These are phyloP conservation scores for Phytophthora foliorum DNA, from an alignment of 352 stramenopile species.

Conservation along the genomic window DNA sequence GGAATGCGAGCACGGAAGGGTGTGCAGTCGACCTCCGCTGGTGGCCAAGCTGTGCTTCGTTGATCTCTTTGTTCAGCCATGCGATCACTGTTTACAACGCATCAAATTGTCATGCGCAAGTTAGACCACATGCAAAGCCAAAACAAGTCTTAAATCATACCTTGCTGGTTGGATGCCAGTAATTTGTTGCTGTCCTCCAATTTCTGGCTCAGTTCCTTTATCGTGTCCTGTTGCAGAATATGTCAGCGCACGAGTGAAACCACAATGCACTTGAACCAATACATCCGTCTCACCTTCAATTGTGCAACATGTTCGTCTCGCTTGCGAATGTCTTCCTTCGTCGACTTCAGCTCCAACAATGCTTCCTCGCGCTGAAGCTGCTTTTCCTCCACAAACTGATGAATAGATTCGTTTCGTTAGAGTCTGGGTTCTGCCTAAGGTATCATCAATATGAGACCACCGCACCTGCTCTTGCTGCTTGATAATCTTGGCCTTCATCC, in stretches of 20 bases:
- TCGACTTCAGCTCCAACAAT: conserved; percentile 65
- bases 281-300: conserved; percentile 53
- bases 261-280: neutral
- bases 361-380: conserved; percentile 78
- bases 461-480: conserved; percentile 88
- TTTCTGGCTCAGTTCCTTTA: conserved; percentile 84
- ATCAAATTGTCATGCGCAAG: neutral
- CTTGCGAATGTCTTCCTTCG: conserved; percentile 76
- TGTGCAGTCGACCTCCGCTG: conserved; percentile 71
- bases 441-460: neutral
- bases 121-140: conserved; percentile 1
- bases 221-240: conserved; percentile 49
- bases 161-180: conserved; percentile 91
- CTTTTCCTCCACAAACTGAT: conserved; percentile 80
- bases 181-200: conserved; percentile 92
- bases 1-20: conserved; percentile 77
- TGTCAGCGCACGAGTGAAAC: neutral
- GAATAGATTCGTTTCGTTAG: conserved; percentile 1
- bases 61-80: conserved; percentile 94
- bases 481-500: conserved; percentile 91
- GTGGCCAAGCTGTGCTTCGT: conserved; percentile 85
- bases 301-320: conserved; percentile 71
- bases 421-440: neutral
- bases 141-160: conserved; percentile 34
- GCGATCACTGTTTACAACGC: conserved; percentile 71